phyloP scores from a whole-genome alignment of 2,329 filamentous ascomycete genomes.

The Xylariales sp. region DNA sequence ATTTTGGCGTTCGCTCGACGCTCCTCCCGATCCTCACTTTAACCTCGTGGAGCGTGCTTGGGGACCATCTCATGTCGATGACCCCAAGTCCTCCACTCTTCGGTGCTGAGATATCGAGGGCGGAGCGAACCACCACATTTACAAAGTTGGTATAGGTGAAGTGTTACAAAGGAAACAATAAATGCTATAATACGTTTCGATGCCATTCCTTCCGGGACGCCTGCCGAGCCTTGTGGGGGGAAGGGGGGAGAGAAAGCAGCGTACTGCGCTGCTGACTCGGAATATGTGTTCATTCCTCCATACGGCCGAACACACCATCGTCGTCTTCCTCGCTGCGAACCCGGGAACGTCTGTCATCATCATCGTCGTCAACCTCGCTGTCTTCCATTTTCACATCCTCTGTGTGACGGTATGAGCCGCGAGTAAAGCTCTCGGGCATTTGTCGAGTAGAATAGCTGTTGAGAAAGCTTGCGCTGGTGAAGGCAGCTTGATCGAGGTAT shows the following conservation, averaged over 20 bases:
- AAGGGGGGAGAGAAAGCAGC: slow-evolving; percentile 1
- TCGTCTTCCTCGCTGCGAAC: slow-evolving; percentile 82
- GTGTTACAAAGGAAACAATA: slow-evolving; percentile 47
- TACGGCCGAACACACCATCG: slow-evolving; percentile 90
- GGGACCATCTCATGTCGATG: slow-evolving; percentile 34
- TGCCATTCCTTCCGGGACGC: slow-evolving; percentile 17
- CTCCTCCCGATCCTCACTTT: slow-evolving; percentile 61
- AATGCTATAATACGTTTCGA: slow-evolving; percentile 27
- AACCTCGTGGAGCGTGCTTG: slow-evolving; percentile 58
- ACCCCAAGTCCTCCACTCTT: slow-evolving; percentile 42
- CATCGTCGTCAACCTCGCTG: slow-evolving; percentile 60
- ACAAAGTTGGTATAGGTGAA: slow-evolving; percentile 34
- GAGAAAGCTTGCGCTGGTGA: slow-evolving; percentile 59
- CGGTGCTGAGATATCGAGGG: slow-evolving; percentile 61
- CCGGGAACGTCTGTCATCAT: slow-evolving; percentile 54
- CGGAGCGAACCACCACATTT: slow-evolving; percentile 58
- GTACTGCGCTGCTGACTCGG: slow-evolving; percentile 12
- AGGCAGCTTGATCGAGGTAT: slow-evolving; percentile 61
- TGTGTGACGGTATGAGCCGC: slow-evolving; percentile 47
- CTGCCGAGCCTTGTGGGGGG: neutral
- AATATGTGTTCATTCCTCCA: slow-evolving; percentile 69
- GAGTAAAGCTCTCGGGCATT: slow-evolving; percentile 60
- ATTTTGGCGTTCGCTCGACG: slow-evolving; percentile 56
- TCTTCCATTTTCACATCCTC: slow-evolving; percentile 66
- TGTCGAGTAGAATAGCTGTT: slow-evolving; percentile 57